Evolutionary conservation across 208 protist species (phyloP).

Genomic region (Trypanosoma congolense): DNA sequence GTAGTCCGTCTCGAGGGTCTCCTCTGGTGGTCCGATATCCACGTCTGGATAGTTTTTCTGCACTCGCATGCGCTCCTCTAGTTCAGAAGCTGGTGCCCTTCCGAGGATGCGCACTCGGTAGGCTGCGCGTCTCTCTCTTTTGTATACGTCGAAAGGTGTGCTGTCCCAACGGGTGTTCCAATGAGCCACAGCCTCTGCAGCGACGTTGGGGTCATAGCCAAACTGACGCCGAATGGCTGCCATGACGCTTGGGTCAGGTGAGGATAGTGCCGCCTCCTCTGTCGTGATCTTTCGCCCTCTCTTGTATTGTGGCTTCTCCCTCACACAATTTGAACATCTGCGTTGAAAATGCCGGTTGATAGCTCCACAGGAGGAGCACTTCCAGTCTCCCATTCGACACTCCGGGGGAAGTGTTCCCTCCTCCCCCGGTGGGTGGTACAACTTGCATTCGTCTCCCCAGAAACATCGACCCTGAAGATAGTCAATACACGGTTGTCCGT

Average conservation of each 20-base stretch:
- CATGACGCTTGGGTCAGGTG: constrained; percentile 57
- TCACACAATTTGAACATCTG: constrained; percentile 85
- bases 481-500: constrained; percentile 89
- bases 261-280: constrained; percentile 68
- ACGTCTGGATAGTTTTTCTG: constrained; percentile 81
- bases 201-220: constrained; percentile 78
- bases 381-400: constrained; percentile 89
- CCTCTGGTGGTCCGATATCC: constrained; percentile 48
- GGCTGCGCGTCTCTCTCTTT: constrained; percentile 67
- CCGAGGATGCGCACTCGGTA: constrained; percentile 76
- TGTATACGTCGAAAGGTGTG: constrained; percentile 42
- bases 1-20: constrained; percentile 15
- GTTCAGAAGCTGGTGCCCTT: constrained; percentile 31
- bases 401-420: constrained; percentile 81
- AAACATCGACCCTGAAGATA: constrained; percentile 87
- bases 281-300: constrained; percentile 39
- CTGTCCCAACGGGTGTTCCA: constrained; percentile 58
- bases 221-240: constrained; percentile 70
- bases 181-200: constrained; percentile 59
- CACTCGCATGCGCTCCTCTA: constrained; percentile 56
- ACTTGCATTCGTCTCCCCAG: constrained; percentile 69
- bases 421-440: constrained; percentile 84
- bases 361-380: constrained; percentile 80
- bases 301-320: constrained; percentile 90
- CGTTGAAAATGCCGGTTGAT: constrained; percentile 91